These are phyloP conservation scores for Starmerella lactis-condensi DNA, from an alignment of 805 yeast species.

Conservation along the genomic window DNA sequence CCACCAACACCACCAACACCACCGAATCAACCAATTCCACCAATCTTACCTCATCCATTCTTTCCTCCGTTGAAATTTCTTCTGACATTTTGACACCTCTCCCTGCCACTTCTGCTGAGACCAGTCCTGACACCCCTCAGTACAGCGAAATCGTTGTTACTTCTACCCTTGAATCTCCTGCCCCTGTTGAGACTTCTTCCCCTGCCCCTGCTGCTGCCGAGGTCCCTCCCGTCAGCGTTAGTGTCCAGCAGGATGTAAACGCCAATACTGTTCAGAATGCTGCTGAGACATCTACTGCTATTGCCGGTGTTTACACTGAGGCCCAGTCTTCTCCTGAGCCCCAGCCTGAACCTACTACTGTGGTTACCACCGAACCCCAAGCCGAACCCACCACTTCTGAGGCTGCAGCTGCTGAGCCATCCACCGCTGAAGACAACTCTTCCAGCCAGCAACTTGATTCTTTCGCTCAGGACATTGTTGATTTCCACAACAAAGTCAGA, in stretches of 20 bases:
- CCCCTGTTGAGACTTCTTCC: constrained; percentile 1
- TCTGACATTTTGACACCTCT: too few relatives aligned
- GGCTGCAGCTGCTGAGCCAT: constrained; percentile 11
- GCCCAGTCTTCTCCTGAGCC: neutral
- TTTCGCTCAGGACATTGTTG: constrained; percentile 27
- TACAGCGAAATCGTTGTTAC: too few relatives aligned
- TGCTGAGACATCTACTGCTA: neutral
- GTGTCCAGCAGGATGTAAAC: constrained; percentile 1
- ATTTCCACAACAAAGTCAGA: constrained; percentile 44
- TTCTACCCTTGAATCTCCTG: too few relatives aligned
- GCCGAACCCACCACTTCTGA: constrained; percentile 16
- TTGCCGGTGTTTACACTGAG: neutral
- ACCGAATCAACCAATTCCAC: too few relatives aligned
- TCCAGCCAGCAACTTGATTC: constrained; percentile 5
- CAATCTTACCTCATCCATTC: too few relatives aligned
- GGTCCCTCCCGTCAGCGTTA: too few relatives aligned
- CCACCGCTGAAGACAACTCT: too few relatives aligned
- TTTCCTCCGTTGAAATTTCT: too few relatives aligned
- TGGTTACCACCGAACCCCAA: neutral
- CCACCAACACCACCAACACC: too few relatives aligned
- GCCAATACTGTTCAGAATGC: neutral
- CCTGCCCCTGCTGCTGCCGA: constrained; percentile 1
- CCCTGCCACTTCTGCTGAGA: too few relatives aligned
- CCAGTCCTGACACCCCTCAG: too few relatives aligned
- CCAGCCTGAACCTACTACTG: neutral